Conservation (phyloP, 179 eudicot genomes). For the Vitellaria paradoxa region DNA sequence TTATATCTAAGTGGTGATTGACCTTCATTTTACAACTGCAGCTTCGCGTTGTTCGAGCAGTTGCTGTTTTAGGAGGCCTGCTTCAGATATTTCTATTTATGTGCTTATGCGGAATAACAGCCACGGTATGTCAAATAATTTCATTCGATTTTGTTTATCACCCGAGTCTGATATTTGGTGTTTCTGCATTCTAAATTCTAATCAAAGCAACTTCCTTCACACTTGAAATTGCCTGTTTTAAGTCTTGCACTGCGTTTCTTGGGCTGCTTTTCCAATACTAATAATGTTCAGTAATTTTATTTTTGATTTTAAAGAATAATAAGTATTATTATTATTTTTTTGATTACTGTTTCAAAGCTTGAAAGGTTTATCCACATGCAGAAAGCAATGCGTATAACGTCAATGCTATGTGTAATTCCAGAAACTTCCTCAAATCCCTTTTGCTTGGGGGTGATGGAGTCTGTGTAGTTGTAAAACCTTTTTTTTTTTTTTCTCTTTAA, state of each 20-base stretch:
- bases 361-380: neutral
- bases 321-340: too few species aligned
- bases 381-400: neutral
- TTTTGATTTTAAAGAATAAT: too few species aligned
- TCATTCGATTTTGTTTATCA: neutral
- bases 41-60: constrained; percentile 87
- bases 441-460: too few species aligned
- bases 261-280: neutral
- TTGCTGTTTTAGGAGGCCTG: constrained; percentile 80
- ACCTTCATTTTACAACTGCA: constrained; percentile 26
- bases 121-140: constrained; percentile 51
- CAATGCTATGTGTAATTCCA: neutral
- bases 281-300: neutral
- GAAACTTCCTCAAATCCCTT: too few species aligned
- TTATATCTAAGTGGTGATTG: constrained; percentile 47
- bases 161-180: neutral
- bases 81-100: constrained; percentile 78
- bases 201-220: neutral
- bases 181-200: neutral
- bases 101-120: constrained; percentile 79
- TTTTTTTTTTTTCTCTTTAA: too few species aligned
- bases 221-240: neutral
- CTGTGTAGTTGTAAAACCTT: too few species aligned
- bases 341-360: neutral
- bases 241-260: neutral